phyloP scores from a whole-genome alignment of 495 filamentous ascomycete species.

The Penicillium waksmanii region DNA sequence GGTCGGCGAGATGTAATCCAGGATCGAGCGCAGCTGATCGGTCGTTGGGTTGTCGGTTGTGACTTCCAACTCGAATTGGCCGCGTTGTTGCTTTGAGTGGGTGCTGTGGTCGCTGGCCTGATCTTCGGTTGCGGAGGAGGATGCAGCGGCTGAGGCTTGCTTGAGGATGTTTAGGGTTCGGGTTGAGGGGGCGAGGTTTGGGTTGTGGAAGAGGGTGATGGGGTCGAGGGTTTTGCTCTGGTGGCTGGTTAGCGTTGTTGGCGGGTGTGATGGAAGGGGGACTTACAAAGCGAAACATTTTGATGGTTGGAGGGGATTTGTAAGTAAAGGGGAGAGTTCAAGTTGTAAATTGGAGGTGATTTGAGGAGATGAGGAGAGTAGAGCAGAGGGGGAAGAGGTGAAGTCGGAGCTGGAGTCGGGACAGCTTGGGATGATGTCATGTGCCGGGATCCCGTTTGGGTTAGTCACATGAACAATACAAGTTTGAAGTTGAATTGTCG shows the following conservation, averaged over 20 bases:
- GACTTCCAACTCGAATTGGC: conserved; percentile 84
- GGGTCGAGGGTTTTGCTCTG: conserved; percentile 85
- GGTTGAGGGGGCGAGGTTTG: conserved; percentile 64
- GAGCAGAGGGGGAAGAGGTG: neutral
- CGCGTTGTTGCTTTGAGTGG: conserved; percentile 58
- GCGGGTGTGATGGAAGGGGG: neutral
- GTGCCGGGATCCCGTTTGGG: conserved; percentile 22
- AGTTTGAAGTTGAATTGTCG: neutral
- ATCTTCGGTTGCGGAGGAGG: conserved; percentile 62
- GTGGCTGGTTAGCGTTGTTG: conserved; percentile 15
- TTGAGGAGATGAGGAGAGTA: neutral
- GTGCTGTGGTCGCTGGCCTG: conserved; percentile 62
- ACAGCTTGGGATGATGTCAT: conserved; percentile 33
- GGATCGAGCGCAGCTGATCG: conserved; percentile 83
- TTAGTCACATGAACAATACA: neutral
- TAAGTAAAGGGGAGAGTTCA: neutral
- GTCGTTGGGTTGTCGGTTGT: conserved; percentile 77
- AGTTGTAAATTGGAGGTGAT: conserved; percentile 6
- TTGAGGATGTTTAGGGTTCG: conserved; percentile 75
- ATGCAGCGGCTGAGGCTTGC: conserved; percentile 66
- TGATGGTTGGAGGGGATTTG: conserved; percentile 16
- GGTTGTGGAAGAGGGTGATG: conserved; percentile 93
- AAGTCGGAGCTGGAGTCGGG: neutral
- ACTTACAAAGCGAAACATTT: conserved; percentile 52
- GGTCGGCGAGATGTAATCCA: conserved; percentile 76